Percentiles rank a stretch among this genome's conserved stretches.
phyloP scores from a whole-genome alignment of 169 alveolate species.

The Neospora caninum region DNA sequence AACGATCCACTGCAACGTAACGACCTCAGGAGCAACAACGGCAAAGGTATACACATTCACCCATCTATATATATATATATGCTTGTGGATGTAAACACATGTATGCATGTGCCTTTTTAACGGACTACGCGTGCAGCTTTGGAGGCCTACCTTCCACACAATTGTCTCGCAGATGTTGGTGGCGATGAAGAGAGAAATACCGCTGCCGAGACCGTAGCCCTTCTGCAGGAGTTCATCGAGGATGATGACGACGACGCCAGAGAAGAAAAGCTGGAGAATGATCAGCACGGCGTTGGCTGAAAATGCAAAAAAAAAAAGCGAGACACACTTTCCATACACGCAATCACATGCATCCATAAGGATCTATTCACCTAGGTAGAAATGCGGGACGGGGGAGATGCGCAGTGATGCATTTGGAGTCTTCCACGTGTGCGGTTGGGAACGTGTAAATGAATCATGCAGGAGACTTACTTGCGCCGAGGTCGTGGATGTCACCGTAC shows the following conservation, averaged over 20 bases:
- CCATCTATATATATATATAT: background rate
- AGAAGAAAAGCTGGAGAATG: slow-evolving; percentile 95
- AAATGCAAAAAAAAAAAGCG: slow-evolving; percentile 40
- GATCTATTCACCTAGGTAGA: too few species aligned
- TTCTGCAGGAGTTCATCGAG: slow-evolving; percentile 98
- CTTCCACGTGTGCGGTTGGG: too few species aligned
- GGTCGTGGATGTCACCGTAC: slow-evolving; percentile 97
- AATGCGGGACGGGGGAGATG: too few species aligned
- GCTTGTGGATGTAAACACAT: background rate
- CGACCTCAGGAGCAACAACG: too few species aligned
- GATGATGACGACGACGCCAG: slow-evolving; percentile 99
- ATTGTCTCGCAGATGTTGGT: slow-evolving; percentile 99
- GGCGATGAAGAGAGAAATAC: slow-evolving; percentile 99
- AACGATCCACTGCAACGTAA: background rate
- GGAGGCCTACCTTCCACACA: slow-evolving; percentile 92
- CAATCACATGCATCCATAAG: background rate
- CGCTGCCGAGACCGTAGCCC: slow-evolving; percentile 99
- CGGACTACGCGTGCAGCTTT: too few species aligned
- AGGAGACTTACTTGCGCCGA: slow-evolving; percentile 85
- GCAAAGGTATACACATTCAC: too few species aligned
- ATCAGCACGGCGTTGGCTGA: slow-evolving; percentile 94
- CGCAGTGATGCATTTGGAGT: too few species aligned
- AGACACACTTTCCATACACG: background rate
- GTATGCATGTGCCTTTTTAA: background rate
- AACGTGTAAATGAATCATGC: too few species aligned